Base-by-base conservation (phyloP, 2,329 filamentous ascomycete species). In the Dothistroma septosporum region DNA sequence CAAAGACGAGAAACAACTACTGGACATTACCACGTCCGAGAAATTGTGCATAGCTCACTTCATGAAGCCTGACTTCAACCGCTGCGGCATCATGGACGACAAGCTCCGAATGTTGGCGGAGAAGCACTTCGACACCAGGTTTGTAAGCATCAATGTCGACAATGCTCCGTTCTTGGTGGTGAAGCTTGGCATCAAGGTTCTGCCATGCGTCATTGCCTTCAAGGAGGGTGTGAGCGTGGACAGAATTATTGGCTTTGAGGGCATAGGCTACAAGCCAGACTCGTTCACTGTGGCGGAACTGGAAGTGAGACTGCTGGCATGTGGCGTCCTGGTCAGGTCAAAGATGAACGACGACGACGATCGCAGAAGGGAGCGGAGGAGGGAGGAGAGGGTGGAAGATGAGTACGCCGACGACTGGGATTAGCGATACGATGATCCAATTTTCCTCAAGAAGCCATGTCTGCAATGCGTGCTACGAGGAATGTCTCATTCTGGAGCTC, bases 11-110 rank as follows among this genome's bases (percentile, higher is more conserved):
- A 83, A 85, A 70, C 72, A 77, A 12, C 73, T 87, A 47, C 80
- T 87, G 70, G 80, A 84, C 64, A 83, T 86, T 64, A 86, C 85
- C 9, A 87, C 85, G 8, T 78, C 79, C 53, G 80, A 80, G 12
- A 79, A 83, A 61, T 75, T 80, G 28, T 85, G 82, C 66, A 77
- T 87, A 1, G 81, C 87, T 24, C 85, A 87, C 70, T 87, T 87
- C 72, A 84, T 82, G 71, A 85, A 87, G 69, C 79, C 83, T 2
- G 85, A 87, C 68, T 87, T 87, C 72, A 78, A 80, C 21, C 80
- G 85, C 58, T 87, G 85, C 73, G 75, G 76, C 11, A 80, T 84
- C 58, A 87, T 87, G 85, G 85, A 87, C 69, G 76, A 76, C 53
- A 83, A 84, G 70, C 76, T 87, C 11, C 76, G 80, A 53, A 74